Percentiles rank a stretch among this genome's conserved stretches.
Conservation (phyloP, 2,329 filamentous ascomycete species). For the Alternaria infectoria region DNA sequence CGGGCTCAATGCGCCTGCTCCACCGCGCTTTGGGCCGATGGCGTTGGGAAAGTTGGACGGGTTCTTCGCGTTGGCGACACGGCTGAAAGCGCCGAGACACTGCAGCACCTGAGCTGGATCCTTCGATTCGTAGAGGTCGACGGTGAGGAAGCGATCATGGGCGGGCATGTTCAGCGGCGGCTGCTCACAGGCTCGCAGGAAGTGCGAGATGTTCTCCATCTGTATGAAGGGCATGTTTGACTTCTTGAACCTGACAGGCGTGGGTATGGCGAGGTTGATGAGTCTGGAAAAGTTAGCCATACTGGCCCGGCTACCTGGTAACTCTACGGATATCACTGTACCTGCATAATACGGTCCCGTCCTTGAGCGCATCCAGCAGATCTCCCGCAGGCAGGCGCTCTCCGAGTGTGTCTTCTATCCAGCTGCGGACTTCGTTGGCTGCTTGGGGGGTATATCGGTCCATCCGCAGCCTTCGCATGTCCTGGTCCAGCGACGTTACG, state of each 20-base stretch:
- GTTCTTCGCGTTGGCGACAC: conserved; percentile 77
- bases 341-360: conserved; percentile 93
- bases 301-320: neutral
- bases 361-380: conserved; percentile 83
- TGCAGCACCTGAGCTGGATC: conserved; percentile 96
- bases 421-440: conserved; percentile 80
- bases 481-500: conserved; percentile 90
- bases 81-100: conserved; percentile 89
- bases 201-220: conserved; percentile 99
- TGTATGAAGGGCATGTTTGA: conserved; percentile 98
- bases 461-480: conserved; percentile 90
- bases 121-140: conserved; percentile 94
- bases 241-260: conserved; percentile 86
- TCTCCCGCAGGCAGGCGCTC: conserved; percentile 75
- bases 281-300: conserved; percentile 62
- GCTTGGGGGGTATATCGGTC: conserved; percentile 92
- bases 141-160: conserved; percentile 95
- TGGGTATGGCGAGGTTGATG: conserved; percentile 77
- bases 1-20: conserved; percentile 50
- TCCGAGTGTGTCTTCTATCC: conserved; percentile 84
- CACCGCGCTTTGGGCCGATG: conserved; percentile 75
- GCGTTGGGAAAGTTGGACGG: conserved; percentile 74
- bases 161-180: conserved; percentile 86
- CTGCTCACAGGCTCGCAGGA: conserved; percentile 84
- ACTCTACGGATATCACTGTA: conserved; percentile 53